These are phyloP conservation scores for Podospora appendiculata DNA, from an alignment of 495 filamentous ascomycete species.

Conservation along the genomic window DNA sequence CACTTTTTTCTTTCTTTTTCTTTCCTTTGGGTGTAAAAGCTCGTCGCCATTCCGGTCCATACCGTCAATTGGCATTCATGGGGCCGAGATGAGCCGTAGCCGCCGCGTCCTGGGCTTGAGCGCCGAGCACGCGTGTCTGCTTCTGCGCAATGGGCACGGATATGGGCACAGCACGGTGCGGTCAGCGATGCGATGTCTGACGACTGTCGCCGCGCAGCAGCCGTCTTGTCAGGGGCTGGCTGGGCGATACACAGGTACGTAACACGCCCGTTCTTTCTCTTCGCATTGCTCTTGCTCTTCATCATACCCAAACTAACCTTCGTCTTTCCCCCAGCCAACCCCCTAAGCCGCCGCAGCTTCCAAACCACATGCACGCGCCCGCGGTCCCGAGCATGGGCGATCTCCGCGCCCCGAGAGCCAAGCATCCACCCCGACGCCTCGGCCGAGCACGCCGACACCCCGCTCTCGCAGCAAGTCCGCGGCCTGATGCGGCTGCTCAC, in stretches of 20 bases:
- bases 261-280: too few relatives aligned
- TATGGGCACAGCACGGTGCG: neutral
- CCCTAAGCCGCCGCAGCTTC: neutral
- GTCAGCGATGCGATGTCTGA: neutral
- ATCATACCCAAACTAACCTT: too few relatives aligned
- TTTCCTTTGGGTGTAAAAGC: neutral
- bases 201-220: too few relatives aligned
- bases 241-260: too few relatives aligned
- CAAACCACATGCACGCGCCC: too few relatives aligned
- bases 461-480: slow-evolving; percentile 40
- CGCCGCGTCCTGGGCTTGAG: slow-evolving; percentile 15
- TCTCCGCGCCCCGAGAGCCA: neutral
- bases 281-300: too few relatives aligned
- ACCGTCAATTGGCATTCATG: slow-evolving; percentile 4
- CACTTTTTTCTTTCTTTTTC: neutral
- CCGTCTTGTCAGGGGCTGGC: too few relatives aligned
- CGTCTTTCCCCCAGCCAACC: neutral
- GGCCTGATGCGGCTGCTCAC: slow-evolving; percentile 62
- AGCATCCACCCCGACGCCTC: slow-evolving; percentile 1
- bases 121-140: slow-evolving; percentile 9
- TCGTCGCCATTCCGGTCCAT: neutral
- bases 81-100: slow-evolving; percentile 18
- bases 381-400: too few relatives aligned
- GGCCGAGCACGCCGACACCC: slow-evolving; percentile 2
- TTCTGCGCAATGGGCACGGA: slow-evolving; percentile 1